phyloP scores from a whole-genome alignment of 768 basidiomycete genomes.

The Cystobasidium ongulense region DNA sequence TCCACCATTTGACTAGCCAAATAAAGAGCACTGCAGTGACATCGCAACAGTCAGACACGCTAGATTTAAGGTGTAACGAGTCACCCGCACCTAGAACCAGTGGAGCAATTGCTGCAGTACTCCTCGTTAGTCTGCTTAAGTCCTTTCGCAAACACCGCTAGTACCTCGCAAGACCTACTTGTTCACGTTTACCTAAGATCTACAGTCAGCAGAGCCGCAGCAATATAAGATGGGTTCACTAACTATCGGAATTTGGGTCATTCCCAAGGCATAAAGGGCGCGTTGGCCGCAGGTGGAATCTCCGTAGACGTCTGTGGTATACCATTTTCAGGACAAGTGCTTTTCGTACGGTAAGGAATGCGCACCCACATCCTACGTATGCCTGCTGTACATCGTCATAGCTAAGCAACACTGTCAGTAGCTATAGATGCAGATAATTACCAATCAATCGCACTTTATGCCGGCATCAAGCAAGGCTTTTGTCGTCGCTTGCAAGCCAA shows the following conservation, averaged over 20 bases:
- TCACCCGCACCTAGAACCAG: neutral
- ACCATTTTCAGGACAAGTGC: neutral
- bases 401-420: conserved; percentile 34
- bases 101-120: conserved; percentile 4
- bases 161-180: conserved; percentile 46
- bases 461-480: conserved; percentile 82
- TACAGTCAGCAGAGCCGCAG: neutral
- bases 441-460: conserved; percentile 48
- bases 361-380: conserved; percentile 65
- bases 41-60: conserved; percentile 55
- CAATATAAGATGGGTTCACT: neutral
- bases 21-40: conserved; percentile 68
- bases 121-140: neutral
- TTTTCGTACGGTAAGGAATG: conserved; percentile 1
- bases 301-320: neutral
- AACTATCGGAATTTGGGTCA: conserved; percentile 51
- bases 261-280: conserved; percentile 70
- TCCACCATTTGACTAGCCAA: conserved; percentile 65
- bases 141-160: neutral
- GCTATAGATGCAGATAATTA: neutral
- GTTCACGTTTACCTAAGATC: conserved; percentile 9
- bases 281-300: conserved; percentile 50
- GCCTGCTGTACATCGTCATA: conserved; percentile 69
- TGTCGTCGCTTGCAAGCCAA: conserved; percentile 78
- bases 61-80: neutral